phyloP scores from a whole-genome alignment of 2,329 filamentous ascomycete species.

The Neocatenulostroma microsporum region DNA sequence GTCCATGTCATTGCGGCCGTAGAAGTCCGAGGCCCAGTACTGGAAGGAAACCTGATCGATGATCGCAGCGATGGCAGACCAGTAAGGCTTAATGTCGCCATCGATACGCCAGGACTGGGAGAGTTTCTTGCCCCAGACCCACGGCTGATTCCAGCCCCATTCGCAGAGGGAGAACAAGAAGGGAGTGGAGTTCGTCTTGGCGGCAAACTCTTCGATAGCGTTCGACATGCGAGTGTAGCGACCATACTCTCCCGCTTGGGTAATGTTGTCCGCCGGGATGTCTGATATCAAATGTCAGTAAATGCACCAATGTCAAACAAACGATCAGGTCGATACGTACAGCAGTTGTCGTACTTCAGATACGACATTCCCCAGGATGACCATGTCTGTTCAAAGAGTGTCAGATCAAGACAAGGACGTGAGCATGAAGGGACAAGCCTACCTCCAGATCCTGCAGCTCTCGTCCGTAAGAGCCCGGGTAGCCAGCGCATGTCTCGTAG shows the following conservation, averaged over 20 bases:
- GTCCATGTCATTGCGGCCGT: constrained; percentile 18
- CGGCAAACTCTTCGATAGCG: constrained; percentile 19
- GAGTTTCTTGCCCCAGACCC: constrained; percentile 10
- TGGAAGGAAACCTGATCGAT: constrained; percentile 19
- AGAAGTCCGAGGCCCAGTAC: constrained; percentile 18
- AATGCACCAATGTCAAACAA: neutral
- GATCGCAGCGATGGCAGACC: constrained; percentile 19
- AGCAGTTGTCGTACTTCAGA: constrained; percentile 23
- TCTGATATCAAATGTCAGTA: constrained; percentile 3
- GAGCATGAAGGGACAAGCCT: too few relatives aligned
- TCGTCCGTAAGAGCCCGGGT: constrained; percentile 17
- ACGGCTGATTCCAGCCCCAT: constrained; percentile 18
- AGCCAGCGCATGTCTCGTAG: constrained; percentile 19
- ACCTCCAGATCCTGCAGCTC: constrained; percentile 16
- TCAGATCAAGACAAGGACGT: too few relatives aligned
- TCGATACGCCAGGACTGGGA: constrained; percentile 16
- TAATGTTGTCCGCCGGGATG: constrained; percentile 23
- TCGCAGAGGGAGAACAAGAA: constrained; percentile 17
- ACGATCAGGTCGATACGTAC: neutral
- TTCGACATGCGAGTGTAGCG: constrained; percentile 23
- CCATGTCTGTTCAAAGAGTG: constrained; percentile 11
- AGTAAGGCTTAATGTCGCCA: constrained; percentile 20
- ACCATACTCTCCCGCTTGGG: constrained; percentile 23
- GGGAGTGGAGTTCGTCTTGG: constrained; percentile 5
- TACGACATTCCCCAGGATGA: constrained; percentile 17